Conservation (phyloP, 2,329 filamentous ascomycete species). For the Xylariaceae sp. region DNA sequence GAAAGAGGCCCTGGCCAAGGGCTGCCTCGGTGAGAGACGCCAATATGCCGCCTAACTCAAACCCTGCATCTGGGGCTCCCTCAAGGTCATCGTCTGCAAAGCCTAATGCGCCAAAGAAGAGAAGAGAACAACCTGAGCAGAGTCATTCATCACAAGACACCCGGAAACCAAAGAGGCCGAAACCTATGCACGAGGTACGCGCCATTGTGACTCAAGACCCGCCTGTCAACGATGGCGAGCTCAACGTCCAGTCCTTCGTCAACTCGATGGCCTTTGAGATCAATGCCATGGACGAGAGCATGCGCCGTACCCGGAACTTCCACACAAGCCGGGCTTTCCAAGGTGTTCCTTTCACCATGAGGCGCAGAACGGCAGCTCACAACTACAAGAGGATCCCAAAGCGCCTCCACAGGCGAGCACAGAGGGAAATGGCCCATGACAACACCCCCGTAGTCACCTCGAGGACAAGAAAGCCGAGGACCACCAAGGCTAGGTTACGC, state of each 20-base stretch:
- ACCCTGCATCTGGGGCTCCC: neutral
- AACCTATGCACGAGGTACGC: constrained; percentile 43
- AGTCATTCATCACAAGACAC: constrained; percentile 26
- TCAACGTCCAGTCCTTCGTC: constrained; percentile 83
- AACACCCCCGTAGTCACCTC: constrained; percentile 80
- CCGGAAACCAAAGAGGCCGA: constrained; percentile 42
- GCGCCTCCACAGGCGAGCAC: constrained; percentile 67
- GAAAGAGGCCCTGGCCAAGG: too few species aligned
- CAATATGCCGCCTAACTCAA: neutral
- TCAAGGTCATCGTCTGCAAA: constrained; percentile 6
- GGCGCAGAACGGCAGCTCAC: constrained; percentile 87
- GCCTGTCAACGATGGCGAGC: constrained; percentile 66
- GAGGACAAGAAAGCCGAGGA: constrained; percentile 59
- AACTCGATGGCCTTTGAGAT: constrained; percentile 88
- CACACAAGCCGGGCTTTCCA: constrained; percentile 78
- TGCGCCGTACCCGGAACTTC: constrained; percentile 66
- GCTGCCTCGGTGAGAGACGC: constrained; percentile 7
- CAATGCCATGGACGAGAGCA: constrained; percentile 75
- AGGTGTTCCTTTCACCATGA: constrained; percentile 78
- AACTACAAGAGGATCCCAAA: constrained; percentile 89
- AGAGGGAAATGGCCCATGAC: constrained; percentile 76
- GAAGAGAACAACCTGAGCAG: constrained; percentile 27
- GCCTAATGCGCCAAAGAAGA: constrained; percentile 21
- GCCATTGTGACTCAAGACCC: constrained; percentile 47
- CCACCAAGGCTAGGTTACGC: constrained; percentile 59